Conservation (phyloP, 2,329 filamentous ascomycete species). For the Nemania sp. region DNA sequence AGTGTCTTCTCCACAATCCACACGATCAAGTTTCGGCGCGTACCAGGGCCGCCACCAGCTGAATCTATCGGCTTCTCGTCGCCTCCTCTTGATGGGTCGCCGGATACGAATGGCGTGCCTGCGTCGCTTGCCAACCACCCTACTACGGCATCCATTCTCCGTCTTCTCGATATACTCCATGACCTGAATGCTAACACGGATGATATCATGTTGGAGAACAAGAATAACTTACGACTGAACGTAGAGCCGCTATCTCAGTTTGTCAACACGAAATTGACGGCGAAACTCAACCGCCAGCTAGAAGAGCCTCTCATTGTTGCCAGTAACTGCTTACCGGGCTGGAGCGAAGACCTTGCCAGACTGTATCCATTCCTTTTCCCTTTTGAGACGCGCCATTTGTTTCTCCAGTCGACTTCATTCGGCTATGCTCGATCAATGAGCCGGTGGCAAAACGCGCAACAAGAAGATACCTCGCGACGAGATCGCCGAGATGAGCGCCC, state of each 20-base stretch:
- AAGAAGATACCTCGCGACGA: constrained; percentile 76
- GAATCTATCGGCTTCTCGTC: constrained; percentile 67
- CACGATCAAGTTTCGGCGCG: constrained; percentile 87
- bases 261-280: constrained; percentile 97
- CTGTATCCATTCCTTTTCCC: constrained; percentile 97
- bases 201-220: constrained; percentile 82
- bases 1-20: constrained; percentile 91
- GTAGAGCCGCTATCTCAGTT: constrained; percentile 89
- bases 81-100: constrained; percentile 52
- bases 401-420: constrained; percentile 97
- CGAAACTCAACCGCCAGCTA: constrained; percentile 93
- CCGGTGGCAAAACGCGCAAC: constrained; percentile 92
- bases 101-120: constrained; percentile 66
- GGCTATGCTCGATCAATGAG: constrained; percentile 97
- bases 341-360: constrained; percentile 93
- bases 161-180: constrained; percentile 86
- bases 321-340: constrained; percentile 91
- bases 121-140: constrained; percentile 82
- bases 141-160: constrained; percentile 83
- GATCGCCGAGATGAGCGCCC: constrained; percentile 89
- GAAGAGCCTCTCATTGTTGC: constrained; percentile 97
- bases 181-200: constrained; percentile 92
- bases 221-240: constrained; percentile 70
- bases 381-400: constrained; percentile 95
- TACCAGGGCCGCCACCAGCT: constrained; percentile 77